These are phyloP conservation scores for Blumeria hordei DNA, from an alignment of 2,329 filamentous ascomycete genomes.

Conservation along the genomic window DNA sequence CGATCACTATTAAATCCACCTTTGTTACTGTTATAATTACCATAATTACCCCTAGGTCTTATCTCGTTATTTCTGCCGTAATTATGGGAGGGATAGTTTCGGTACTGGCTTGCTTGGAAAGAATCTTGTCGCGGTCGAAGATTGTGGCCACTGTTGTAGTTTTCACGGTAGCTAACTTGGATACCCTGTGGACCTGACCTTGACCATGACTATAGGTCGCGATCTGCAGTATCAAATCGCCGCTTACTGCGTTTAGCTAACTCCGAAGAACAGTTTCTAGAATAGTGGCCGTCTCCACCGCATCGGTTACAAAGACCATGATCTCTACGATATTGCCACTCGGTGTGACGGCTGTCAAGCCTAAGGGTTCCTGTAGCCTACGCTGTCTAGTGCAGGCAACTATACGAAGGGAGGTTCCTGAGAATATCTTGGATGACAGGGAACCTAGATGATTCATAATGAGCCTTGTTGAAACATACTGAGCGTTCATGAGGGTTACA, in stretches of 20 bases:
- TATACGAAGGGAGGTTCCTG: too few relatives aligned
- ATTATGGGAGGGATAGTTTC: neutral
- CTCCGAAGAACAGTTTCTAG: neutral
- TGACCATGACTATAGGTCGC: neutral
- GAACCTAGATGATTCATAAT: too few relatives aligned
- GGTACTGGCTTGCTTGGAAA: neutral
- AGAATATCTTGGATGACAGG: too few relatives aligned
- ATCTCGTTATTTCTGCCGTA: neutral
- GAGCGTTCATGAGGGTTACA: too few relatives aligned
- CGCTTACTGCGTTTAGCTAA: neutral
- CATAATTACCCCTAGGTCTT: neutral
- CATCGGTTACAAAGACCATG: neutral
- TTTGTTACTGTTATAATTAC: neutral
- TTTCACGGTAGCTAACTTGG: neutral
- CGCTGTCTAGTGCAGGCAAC: too few relatives aligned
- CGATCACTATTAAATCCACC: neutral
- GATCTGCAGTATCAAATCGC: neutral
- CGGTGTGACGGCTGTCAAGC: too few relatives aligned
- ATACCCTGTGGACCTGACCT: neutral
- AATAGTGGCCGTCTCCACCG: neutral
- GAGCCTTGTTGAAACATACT: too few relatives aligned
- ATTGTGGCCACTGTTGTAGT: neutral
- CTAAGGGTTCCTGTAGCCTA: too few relatives aligned
- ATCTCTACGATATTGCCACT: neutral
- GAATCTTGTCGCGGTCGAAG: neutral